Percentiles rank a stretch among this genome's conserved stretches.
These are phyloP conservation scores for Hymenoscyphus scutula DNA, from an alignment of 2,329 filamentous ascomycete genomes.

Conservation along the genomic window DNA sequence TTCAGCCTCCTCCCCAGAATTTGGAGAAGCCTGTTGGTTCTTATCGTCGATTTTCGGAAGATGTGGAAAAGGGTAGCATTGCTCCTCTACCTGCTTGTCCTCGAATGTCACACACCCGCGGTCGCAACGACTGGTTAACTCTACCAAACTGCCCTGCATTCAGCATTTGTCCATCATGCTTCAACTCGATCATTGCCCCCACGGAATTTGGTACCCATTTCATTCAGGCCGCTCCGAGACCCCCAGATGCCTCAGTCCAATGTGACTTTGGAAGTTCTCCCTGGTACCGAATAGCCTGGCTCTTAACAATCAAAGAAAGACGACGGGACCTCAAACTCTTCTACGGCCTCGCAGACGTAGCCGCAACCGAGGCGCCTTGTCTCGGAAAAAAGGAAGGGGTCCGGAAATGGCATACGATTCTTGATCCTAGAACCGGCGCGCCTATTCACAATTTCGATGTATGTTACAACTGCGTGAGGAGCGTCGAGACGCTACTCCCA, in stretches of 20 bases:
- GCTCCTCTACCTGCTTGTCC: conserved; percentile 66
- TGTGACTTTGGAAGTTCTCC: conserved; percentile 77
- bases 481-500: conserved; percentile 71
- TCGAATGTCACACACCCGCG: conserved; percentile 58
- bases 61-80: conserved; percentile 44
- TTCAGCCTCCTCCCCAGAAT: conserved; percentile 40
- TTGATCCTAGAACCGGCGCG: conserved; percentile 62
- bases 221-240: conserved; percentile 56
- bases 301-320: conserved; percentile 71
- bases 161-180: conserved; percentile 81
- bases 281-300: conserved; percentile 84
- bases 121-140: conserved; percentile 77
- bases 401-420: conserved; percentile 73
- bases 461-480: conserved; percentile 71
- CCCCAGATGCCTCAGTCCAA: conserved; percentile 55
- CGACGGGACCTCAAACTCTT: conserved; percentile 66
- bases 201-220: conserved; percentile 69
- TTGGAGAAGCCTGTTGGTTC: conserved; percentile 45
- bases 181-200: conserved; percentile 63
- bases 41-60: conserved; percentile 55
- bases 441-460: conserved; percentile 70
- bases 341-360: conserved; percentile 63
- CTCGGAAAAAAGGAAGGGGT: conserved; percentile 52
- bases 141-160: conserved; percentile 69
- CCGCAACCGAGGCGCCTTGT: conserved; percentile 56